Evolutionary conservation across 345 rosid genomes (phyloP).

Genomic region (Syzygium oleosum): DNA sequence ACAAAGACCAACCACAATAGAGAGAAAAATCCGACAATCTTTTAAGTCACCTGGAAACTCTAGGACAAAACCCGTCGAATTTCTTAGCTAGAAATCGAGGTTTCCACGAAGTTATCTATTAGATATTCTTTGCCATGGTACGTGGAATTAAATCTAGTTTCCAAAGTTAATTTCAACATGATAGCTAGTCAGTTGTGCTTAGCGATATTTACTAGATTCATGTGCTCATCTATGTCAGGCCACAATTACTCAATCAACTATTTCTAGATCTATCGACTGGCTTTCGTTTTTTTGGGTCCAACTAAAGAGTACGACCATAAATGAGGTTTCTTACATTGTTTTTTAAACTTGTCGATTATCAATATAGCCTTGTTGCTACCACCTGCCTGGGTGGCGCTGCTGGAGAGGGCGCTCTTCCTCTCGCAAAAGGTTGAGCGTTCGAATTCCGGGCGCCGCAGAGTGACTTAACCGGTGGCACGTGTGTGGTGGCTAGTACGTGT

Average conservation of each 20-base stretch:
- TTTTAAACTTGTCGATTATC: not conserved
- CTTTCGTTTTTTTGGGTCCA: not conserved
- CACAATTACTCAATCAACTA: not conserved
- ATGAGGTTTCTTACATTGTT: not conserved
- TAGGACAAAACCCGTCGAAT: not conserved
- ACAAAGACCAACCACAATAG: not conserved
- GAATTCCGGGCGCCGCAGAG: too few relatives aligned
- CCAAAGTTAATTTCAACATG: not conserved
- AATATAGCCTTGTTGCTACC: too few relatives aligned
- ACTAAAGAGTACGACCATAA: not conserved
- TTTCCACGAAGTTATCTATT: not conserved
- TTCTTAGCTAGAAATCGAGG: not conserved
- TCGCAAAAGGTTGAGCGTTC: too few relatives aligned
- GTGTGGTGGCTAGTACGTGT: too few relatives aligned
- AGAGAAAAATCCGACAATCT: not conserved
- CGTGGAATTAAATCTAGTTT: not conserved
- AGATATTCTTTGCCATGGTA: not conserved
- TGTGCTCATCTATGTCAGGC: not conserved
- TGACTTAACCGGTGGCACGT: too few relatives aligned
- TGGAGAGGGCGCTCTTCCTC: too few relatives aligned
- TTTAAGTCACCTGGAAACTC: not conserved
- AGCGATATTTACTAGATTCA: not conserved
- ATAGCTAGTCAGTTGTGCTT: not conserved
- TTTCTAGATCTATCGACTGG: not conserved
- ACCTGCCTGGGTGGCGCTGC: too few relatives aligned